A percentile compares a stretch with the other conserved stretches of the same genome.
Evolutionary conservation across 2,329 filamentous ascomycete species (phyloP).

Genomic region (Ophiocordyceps unilateralis): DNA sequence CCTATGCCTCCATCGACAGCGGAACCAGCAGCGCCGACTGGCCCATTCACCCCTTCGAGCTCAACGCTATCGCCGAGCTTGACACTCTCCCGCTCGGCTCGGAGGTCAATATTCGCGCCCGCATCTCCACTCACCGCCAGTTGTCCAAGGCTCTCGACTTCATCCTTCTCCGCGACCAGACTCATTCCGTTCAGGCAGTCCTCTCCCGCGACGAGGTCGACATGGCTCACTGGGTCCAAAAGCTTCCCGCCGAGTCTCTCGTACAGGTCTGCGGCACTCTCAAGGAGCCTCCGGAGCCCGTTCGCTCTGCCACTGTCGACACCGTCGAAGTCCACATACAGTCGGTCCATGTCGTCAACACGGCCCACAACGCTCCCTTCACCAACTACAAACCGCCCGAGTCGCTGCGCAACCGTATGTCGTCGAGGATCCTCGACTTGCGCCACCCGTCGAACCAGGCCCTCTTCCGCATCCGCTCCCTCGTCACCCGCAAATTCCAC

Average conservation of each 20-base stretch:
- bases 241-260: constrained; percentile 60
- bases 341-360: constrained; percentile 32
- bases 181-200: constrained; percentile 70
- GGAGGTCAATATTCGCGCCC: constrained; percentile 23
- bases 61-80: constrained; percentile 20
- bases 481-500: constrained; percentile 66
- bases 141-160: constrained; percentile 75
- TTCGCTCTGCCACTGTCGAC: constrained; percentile 61
- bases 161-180: constrained; percentile 70
- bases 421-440: constrained; percentile 68
- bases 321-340: constrained; percentile 58
- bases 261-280: constrained; percentile 60
- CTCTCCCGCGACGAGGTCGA: constrained; percentile 38
- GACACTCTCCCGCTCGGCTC: constrained; percentile 19
- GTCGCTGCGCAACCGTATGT: constrained; percentile 47
- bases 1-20: constrained; percentile 17
- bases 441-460: constrained; percentile 75
- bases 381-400: constrained; percentile 48
- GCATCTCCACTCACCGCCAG: constrained; percentile 48
- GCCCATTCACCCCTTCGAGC: constrained; percentile 20
- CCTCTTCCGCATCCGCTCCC: constrained; percentile 74
- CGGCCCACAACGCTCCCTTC: constrained; percentile 29
- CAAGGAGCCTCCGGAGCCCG: constrained; percentile 53
- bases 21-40: constrained; percentile 18
- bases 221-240: constrained; percentile 79